A percentile compares a stretch with the other conserved stretches of the same genome.
Evolutionary conservation across 768 basidiomycete genomes (phyloP).

Genomic region (Psilocybe cubensis): DNA sequence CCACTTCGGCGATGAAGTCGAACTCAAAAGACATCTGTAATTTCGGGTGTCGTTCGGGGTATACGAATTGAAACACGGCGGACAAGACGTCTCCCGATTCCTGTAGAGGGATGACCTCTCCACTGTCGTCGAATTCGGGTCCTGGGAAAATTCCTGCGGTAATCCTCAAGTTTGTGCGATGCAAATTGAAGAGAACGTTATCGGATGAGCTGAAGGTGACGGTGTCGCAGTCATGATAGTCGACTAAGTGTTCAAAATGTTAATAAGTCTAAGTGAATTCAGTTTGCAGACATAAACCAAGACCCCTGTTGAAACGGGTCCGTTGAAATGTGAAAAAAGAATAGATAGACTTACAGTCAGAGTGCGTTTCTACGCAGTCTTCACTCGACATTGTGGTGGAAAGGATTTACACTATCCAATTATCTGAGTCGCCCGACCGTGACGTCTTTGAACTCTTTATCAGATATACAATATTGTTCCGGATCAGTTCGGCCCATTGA

Average conservation of each 20-base stretch:
- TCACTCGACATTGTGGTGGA: no score
- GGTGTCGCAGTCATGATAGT: slow-evolving; percentile 18
- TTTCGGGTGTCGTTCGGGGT: not conserved
- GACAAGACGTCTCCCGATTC: not conserved
- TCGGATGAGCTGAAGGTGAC: slow-evolving; percentile 26
- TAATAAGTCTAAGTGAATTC: no score
- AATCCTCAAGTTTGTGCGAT: slow-evolving; percentile 25
- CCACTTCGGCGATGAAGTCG: not conserved
- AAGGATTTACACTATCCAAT: no score
- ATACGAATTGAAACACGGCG: not conserved
- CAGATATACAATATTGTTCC: no score
- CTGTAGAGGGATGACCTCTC: slow-evolving; percentile 23
- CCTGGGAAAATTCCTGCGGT: slow-evolving; percentile 26
- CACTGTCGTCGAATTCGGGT: slow-evolving; percentile 19
- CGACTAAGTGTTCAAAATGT: not conserved
- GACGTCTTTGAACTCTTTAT: no score
- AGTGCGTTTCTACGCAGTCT: no score
- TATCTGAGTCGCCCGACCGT: no score
- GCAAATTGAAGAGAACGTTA: slow-evolving; percentile 24
- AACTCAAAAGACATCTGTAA: not conserved
- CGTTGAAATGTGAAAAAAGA: no score
- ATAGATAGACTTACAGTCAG: no score
- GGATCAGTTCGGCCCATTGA: no score
- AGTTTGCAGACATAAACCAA: no score
- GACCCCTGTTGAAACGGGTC: no score